Conservation (phyloP, 2,329 filamentous ascomycete species). For the Venturia aucupariae region DNA sequence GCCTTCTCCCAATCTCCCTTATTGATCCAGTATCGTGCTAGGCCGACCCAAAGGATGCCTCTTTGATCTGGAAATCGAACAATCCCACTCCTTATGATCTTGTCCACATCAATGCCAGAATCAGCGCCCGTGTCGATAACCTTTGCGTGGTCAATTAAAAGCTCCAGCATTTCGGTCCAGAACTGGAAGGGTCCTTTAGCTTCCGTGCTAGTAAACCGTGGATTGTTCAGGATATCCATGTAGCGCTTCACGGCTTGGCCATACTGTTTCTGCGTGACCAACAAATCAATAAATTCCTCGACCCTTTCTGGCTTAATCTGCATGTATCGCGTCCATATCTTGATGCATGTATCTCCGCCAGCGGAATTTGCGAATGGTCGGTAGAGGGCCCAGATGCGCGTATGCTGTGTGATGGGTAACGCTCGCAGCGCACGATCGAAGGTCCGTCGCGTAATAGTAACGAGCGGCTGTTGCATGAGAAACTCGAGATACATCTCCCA, state of each 20-base stretch:
- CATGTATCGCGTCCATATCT: constrained; percentile 92
- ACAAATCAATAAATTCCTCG: constrained; percentile 88
- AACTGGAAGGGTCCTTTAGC: constrained; percentile 93
- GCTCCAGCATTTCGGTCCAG: constrained; percentile 95
- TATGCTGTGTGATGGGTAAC: constrained; percentile 88
- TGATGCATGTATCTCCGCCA: constrained; percentile 80
- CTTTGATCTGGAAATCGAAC: constrained; percentile 84
- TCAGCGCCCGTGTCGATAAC: constrained; percentile 75
- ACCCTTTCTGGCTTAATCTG: constrained; percentile 92
- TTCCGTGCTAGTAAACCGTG: constrained; percentile 82
- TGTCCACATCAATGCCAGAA: constrained; percentile 78
- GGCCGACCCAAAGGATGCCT: constrained; percentile 87
- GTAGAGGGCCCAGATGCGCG: constrained; percentile 89
- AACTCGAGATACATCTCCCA: constrained; percentile 98
- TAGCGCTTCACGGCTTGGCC: constrained; percentile 88
- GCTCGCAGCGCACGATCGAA: constrained; percentile 91
- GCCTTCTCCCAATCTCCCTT: constrained; percentile 87
- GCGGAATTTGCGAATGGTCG: constrained; percentile 84
- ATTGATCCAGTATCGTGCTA: constrained; percentile 95
- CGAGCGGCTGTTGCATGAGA: constrained; percentile 79
- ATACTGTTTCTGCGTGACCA: constrained; percentile 72
- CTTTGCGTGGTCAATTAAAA: constrained; percentile 83
- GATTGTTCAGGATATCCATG: constrained; percentile 85
- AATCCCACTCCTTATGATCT: constrained; percentile 87
- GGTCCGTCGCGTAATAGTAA: constrained; percentile 74